Conservation (phyloP, 345 rosid species). For the Citrus australasica region DNA sequence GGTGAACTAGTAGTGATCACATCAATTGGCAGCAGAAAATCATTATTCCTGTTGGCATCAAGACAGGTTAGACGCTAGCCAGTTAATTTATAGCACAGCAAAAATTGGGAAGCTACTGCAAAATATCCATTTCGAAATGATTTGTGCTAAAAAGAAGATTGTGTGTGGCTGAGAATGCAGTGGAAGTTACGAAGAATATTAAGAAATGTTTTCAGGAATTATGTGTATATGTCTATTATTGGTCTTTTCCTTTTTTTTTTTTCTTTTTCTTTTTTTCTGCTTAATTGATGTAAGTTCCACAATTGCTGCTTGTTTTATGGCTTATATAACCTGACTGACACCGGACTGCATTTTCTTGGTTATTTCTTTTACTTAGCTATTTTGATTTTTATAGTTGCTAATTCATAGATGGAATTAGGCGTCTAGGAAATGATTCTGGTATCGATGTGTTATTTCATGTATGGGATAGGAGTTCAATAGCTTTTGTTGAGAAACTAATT, state of each 20-base stretch:
- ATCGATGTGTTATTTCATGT: not conserved
- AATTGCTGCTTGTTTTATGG: not conserved
- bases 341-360: not conserved
- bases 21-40: not conserved
- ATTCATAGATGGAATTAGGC: not conserved
- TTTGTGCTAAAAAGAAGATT: not conserved
- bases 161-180: not conserved
- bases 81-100: not conserved
- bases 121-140: not conserved
- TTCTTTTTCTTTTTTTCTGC: no score
- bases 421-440: not conserved
- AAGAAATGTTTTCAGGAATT: not conserved
- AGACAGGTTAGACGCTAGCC: not conserved
- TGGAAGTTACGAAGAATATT: not conserved
- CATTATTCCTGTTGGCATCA: not conserved
- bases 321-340: not conserved
- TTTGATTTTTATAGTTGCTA: not conserved
- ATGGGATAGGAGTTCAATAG: not conserved
- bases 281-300: not conserved
- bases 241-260: not conserved
- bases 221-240: not conserved
- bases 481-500: not conserved
- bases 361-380: not conserved
- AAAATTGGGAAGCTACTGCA: not conserved
- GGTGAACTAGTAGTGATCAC: not conserved